Conservation (phyloP, 768 basidiomycete genomes). For the Naematelia encephala region DNA sequence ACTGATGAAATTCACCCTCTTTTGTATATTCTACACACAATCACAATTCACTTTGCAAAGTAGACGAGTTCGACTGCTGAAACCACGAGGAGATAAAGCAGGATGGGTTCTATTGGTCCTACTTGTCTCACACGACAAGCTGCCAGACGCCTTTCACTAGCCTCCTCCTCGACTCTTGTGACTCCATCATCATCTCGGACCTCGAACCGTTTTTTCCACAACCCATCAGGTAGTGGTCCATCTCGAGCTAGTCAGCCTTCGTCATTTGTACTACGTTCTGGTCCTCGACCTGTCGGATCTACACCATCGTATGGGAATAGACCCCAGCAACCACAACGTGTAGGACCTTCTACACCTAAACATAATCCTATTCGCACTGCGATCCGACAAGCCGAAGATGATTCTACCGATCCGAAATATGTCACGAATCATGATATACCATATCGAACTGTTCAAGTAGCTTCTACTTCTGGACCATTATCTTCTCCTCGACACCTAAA, state of each 20-base stretch:
- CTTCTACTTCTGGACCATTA: slow-evolving; percentile 29
- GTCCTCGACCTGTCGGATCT: neutral
- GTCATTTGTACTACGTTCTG: neutral
- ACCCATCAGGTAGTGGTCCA: no score
- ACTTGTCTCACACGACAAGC: no score
- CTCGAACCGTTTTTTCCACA: no score
- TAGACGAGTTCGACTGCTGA: no score
- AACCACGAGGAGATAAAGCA: no score
- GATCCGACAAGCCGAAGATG: neutral
- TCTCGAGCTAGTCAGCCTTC: no score
- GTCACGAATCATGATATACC: slow-evolving; percentile 25
- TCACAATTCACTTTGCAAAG: no score
- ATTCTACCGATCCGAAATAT: neutral
- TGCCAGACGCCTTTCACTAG: no score
- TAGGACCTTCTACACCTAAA: neutral
- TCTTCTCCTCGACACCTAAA: slow-evolving; percentile 24
- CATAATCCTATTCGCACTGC: neutral
- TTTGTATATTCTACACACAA: no score
- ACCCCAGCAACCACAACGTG: neutral
- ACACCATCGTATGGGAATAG: neutral
- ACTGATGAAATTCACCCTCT: neutral
- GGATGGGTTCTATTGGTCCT: no score
- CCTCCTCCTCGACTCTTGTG: no score
- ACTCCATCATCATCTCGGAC: no score
- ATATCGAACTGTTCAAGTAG: slow-evolving; percentile 37